Evolutionary conservation across 108 stramenopile genomes (phyloP).

Genomic region (Stephanodiscus minutulus): DNA sequence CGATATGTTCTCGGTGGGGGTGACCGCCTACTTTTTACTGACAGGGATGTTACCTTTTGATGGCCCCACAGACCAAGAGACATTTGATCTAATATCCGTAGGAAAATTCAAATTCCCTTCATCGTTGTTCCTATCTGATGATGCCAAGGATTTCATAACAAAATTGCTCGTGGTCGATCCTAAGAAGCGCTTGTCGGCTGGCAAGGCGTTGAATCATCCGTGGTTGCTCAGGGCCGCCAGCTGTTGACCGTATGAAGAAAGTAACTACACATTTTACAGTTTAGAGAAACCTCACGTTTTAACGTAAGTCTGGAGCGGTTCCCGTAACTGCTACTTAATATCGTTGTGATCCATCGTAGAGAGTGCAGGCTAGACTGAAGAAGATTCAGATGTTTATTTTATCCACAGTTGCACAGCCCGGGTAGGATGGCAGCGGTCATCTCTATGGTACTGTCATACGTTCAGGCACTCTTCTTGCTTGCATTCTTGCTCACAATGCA

Average conservation of each 20-base stretch:
- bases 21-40: constrained; percentile 43
- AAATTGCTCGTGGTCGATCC: constrained; percentile 75
- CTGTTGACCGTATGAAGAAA: constrained; percentile 17
- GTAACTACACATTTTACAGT: neutral
- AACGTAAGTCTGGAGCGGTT: no score
- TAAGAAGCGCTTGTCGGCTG: constrained; percentile 71
- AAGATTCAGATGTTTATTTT: no score
- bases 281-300: no score
- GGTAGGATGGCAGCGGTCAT: no score
- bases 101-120: constrained; percentile 40
- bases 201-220: constrained; percentile 72
- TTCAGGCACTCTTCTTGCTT: no score
- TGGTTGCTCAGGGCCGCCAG: constrained; percentile 68
- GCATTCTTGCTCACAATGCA: no score
- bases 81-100: constrained; percentile 32
- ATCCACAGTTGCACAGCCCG: no score
- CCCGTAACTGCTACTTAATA: no score
- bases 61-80: constrained; percentile 38
- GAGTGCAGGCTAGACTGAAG: no score
- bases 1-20: constrained; percentile 41
- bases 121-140: constrained; percentile 59
- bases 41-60: constrained; percentile 48
- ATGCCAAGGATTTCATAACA: constrained; percentile 85
- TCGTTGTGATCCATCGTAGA: no score
- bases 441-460: no score